Conservation (phyloP, 805 yeast genomes). For the Yarrowia deformans region DNA sequence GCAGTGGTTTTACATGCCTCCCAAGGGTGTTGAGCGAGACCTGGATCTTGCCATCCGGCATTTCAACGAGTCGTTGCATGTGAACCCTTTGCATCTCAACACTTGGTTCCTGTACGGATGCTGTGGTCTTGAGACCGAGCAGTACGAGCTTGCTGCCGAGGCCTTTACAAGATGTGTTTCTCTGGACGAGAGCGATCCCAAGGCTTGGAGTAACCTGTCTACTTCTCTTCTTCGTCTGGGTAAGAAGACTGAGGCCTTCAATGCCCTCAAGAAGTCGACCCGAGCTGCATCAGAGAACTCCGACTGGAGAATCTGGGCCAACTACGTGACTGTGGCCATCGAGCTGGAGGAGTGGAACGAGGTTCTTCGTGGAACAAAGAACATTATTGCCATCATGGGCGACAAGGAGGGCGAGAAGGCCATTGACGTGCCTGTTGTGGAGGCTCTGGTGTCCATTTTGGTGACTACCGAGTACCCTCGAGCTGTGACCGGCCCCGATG, state of each 20-base stretch:
- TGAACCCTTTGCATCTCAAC: slow-evolving; percentile 75
- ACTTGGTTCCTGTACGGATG: slow-evolving; percentile 96
- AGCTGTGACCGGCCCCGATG: slow-evolving; percentile 47
- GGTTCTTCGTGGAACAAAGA: slow-evolving; percentile 75
- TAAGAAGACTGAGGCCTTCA: slow-evolving; percentile 78
- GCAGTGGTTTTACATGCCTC: slow-evolving; percentile 72
- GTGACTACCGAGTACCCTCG: slow-evolving; percentile 59
- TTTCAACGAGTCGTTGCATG: slow-evolving; percentile 74
- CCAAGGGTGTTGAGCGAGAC: slow-evolving; percentile 58
- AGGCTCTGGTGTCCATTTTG: slow-evolving; percentile 71
- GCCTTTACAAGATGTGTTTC: slow-evolving; percentile 92
- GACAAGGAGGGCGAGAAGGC: slow-evolving; percentile 67
- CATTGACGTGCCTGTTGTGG: slow-evolving; percentile 77
- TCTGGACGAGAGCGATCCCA: slow-evolving; percentile 77
- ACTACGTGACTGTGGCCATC: slow-evolving; percentile 80
- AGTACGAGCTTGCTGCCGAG: slow-evolving; percentile 81
- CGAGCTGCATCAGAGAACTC: slow-evolving; percentile 67
- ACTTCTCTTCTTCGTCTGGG: slow-evolving; percentile 72
- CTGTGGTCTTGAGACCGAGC: slow-evolving; percentile 75
- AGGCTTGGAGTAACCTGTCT: slow-evolving; percentile 92
- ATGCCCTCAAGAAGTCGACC: slow-evolving; percentile 82
- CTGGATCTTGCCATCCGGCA: slow-evolving; percentile 64
- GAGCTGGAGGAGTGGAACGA: slow-evolving; percentile 88
- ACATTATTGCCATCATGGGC: slow-evolving; percentile 64
- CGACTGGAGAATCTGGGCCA: slow-evolving; percentile 92